phyloP scores from a whole-genome alignment of 352 stramenopile genomes.

The Plasmopara muralis region DNA sequence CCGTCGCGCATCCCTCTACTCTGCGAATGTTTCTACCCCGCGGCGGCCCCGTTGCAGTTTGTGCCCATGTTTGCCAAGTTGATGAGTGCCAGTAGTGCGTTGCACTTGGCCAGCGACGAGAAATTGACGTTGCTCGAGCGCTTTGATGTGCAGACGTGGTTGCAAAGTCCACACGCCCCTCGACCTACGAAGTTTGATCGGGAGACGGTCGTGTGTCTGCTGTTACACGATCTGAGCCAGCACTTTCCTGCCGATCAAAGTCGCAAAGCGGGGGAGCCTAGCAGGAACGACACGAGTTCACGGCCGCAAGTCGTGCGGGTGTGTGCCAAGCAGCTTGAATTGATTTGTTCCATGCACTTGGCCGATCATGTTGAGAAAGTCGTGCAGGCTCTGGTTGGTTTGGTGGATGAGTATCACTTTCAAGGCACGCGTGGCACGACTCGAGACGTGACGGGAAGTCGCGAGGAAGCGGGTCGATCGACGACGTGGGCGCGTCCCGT shows the following conservation, averaged over 20 bases:
- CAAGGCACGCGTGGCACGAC: conserved; percentile 5
- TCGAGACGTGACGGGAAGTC: conserved; percentile 5
- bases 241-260: conserved; percentile 45
- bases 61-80: conserved; percentile 86
- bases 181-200: conserved; percentile 70
- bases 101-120: conserved; percentile 62
- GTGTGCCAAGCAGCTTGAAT: conserved; percentile 61
- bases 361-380: conserved; percentile 81
- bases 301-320: conserved; percentile 49
- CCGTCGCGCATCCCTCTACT: conserved; percentile 71
- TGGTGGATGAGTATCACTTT: conserved; percentile 79
- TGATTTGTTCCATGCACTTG: conserved; percentile 59
- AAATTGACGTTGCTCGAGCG: conserved; percentile 62
- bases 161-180: conserved; percentile 16
- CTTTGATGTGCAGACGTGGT: conserved; percentile 75
- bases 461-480: conserved; percentile 6
- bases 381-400: conserved; percentile 66
- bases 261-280: conserved; percentile 12
- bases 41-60: conserved; percentile 60
- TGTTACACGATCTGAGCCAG: conserved; percentile 60
- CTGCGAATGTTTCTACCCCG: conserved; percentile 77
- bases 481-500: conserved; percentile 40
- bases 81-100: conserved; percentile 64
- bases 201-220: conserved; percentile 72
- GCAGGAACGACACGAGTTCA: conserved; percentile 15